Evolutionary conservation across 1,284 basidiomycete species (phyloP), one percentile per base, ranked within the genome.

Genomic region (Sanghuangporus baumii): DNA sequence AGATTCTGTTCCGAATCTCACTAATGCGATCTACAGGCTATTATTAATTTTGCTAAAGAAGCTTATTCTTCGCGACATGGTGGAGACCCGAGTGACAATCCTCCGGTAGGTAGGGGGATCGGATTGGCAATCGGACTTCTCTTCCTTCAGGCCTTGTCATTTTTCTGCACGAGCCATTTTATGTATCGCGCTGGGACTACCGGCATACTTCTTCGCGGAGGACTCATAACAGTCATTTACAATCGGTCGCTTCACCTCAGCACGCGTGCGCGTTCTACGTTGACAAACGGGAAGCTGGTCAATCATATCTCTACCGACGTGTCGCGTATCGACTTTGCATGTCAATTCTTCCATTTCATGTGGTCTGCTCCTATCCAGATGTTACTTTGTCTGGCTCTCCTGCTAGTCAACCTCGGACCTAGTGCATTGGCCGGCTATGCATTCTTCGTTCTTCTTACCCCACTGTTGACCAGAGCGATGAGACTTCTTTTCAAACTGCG

Each of bases 301-400:
- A 96, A 94, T 70, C 93, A 96, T 75, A 96, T 98, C 67, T 94
- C 92, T 4, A 96, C 94, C 0, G 96, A 98, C 73, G 87, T 94
- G 37, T 90, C 88, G 16, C 84, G 95, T 41, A 93, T 98, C 71
- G 94, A 97, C 72, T 98, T 95, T 71, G 91, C 88, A 66, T 83
- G 85, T 55, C 90, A 89, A 3, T 95, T 89, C 78, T 91, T 93
- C 71, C 88, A 90, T 66, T 85, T 93, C 79, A 77, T 83, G 18
- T 93, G 92, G 85, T 80, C 89, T 1, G 84, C 88, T 0, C 90
- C 89, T 0, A 82, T 91, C 51, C 87, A 90, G 70, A 81, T 91
- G 76, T 71, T 76, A 48, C 86, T 90, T 61, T 94, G 88, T 72
- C 79, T 91, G 48, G 76, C 84, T 55, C 78, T 93, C 11, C 80